Conservation (phyloP, 1,284 basidiomycete genomes). For the Earliella scabrosa region DNA sequence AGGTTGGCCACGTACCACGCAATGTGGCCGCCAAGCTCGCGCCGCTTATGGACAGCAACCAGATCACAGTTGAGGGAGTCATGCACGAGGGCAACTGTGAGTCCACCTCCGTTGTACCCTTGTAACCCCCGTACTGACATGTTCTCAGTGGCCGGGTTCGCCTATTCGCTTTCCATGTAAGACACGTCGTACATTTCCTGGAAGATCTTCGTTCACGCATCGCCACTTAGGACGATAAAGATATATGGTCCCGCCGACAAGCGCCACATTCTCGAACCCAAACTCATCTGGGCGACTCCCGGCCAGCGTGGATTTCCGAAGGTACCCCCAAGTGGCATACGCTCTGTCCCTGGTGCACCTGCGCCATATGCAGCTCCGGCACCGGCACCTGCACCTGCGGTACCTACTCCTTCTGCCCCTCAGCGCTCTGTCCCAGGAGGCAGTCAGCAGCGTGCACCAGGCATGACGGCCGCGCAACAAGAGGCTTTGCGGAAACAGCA, state of each 20-base stretch:
- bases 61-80: conserved; percentile 76
- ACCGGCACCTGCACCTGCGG: not conserved
- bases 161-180: conserved; percentile 66
- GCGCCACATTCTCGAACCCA: conserved; percentile 63
- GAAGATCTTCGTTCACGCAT: not conserved
- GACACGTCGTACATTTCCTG: conserved; percentile 21
- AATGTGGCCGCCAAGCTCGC: conserved; percentile 65
- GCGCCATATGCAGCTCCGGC: conserved; percentile 15
- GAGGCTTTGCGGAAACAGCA: conserved; percentile 49
- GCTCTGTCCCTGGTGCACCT: conserved; percentile 30
- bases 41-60: conserved; percentile 66
- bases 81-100: conserved; percentile 76
- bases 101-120: conserved; percentile 20
- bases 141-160: conserved; percentile 47
- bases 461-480: conserved; percentile 34
- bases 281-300: conserved; percentile 77
- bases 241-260: conserved; percentile 72
- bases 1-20: conserved; percentile 82
- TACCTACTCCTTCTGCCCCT: conserved; percentile 4
- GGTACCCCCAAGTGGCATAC: conserved; percentile 24
- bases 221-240: conserved; percentile 57
- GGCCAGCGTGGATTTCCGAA: conserved; percentile 57
- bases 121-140: not conserved
- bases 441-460: conserved; percentile 14
- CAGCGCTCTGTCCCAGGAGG: conserved; percentile 8